phyloP scores from a whole-genome alignment of 768 basidiomycete genomes.

The Agrocybe praecox region DNA sequence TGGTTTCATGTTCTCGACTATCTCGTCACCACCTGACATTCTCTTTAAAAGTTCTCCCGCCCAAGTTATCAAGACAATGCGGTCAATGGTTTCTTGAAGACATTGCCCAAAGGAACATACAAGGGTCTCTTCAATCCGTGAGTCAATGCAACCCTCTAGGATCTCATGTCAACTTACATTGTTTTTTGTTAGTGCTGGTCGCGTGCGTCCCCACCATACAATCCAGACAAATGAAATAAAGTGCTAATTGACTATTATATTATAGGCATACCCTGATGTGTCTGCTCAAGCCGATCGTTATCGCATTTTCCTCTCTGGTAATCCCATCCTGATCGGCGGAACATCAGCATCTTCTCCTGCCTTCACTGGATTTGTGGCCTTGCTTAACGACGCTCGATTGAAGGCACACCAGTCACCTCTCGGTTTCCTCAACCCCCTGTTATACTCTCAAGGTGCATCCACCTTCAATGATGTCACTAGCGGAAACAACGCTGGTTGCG shows the following conservation, averaged over 20 bases:
- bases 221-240: background rate
- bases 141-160: slow-evolving; percentile 17
- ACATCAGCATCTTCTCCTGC: slow-evolving; percentile 70
- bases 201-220: slow-evolving; percentile 38
- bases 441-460: slow-evolving; percentile 44
- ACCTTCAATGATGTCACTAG: slow-evolving; percentile 61
- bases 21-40: background rate
- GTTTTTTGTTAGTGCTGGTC: slow-evolving; percentile 41
- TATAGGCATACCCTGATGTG: slow-evolving; percentile 65
- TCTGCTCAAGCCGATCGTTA: slow-evolving; percentile 58
- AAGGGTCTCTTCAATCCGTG: slow-evolving; percentile 63
- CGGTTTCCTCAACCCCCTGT: slow-evolving; percentile 70
- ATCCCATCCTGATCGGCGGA: slow-evolving; percentile 46
- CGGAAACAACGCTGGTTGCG: slow-evolving; percentile 62
- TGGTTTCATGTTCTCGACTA: slow-evolving; percentile 20
- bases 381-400: slow-evolving; percentile 67
- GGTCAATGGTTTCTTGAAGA: slow-evolving; percentile 45
- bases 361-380: slow-evolving; percentile 63
- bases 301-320: slow-evolving; percentile 47
- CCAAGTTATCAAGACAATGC: slow-evolving; percentile 55
- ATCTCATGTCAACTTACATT: background rate
- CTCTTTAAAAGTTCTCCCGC: slow-evolving; percentile 44
- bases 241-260: background rate
- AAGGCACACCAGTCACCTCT: slow-evolving; percentile 40
- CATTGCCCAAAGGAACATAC: slow-evolving; percentile 50